Evolutionary conservation across 306 rosid species (phyloP), one percentile per base, ranked within the genome.

Genomic region (Rosa chinensis): DNA sequence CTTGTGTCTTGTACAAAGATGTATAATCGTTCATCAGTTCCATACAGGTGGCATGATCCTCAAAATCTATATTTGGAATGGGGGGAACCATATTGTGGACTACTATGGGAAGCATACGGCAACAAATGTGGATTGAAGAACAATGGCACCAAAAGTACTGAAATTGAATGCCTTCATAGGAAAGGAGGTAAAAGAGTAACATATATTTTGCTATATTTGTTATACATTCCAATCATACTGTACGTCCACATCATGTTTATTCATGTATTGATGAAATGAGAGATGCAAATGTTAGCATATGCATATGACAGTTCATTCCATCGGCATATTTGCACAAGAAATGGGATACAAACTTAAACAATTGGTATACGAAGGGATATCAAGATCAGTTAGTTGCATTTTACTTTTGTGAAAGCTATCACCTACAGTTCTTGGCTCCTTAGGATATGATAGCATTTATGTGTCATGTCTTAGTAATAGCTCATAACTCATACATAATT

Each of bases 61-160:
- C 28, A 0, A 6, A 5, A 7, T 16, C 50, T 87, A 53, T 21
- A 8, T 53, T 76, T 88, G 77, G 66, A 0, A 13, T 83, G 89
- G 89, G 68, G 48, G 4, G 5, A 23, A 18, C 87, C 91, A 23
- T 17, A 17, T 11, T 85, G 89, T 47, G 42, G 17, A 28, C 28
- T 28, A 73, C 37, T 10, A 1, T 85, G 91, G 40, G 80, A 82
- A 70, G 72, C 62, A 64, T 20, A 70, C 10, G 79, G 83, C 28
- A 73, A 12, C 5, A 55, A 0, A 8, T 85, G 91, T 74, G 23
- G 80, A 5, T 78, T 77, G 78, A 85, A 85, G 72, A 85, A 75
- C 5, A 53, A 20, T 47, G 21, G 52, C 68, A 14, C 61, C 63
- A 37, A 1, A 8, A n/a, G 20, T 6, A 61, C 39, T 8, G 70